phyloP scores from a whole-genome alignment of 176 grass and related monocot genomes.

The Oryza meridionalis region DNA sequence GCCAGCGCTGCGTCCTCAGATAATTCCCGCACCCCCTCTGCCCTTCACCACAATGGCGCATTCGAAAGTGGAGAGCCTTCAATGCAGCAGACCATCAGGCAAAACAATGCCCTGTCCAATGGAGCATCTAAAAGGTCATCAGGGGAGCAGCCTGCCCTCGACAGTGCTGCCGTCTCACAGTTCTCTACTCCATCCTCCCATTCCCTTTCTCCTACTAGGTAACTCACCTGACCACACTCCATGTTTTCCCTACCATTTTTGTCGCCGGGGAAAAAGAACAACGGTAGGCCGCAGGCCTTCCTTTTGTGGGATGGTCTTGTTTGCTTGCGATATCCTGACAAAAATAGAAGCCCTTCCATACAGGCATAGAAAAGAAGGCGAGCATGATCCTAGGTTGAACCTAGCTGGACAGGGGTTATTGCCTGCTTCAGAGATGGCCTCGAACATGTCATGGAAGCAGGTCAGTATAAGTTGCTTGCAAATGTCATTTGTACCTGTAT shows the following conservation, averaged over 20 bases:
- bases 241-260: constrained; percentile 4
- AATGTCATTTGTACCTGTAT: background rate
- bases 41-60: constrained; percentile 43
- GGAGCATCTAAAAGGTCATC: constrained; percentile 48
- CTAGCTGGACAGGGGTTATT: constrained; percentile 54
- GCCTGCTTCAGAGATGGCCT: constrained; percentile 59
- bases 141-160: constrained; percentile 34
- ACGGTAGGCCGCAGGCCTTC: too few relatives aligned
- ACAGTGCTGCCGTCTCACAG: constrained; percentile 57
- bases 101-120: constrained; percentile 44
- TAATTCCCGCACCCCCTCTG: constrained; percentile 33
- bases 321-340: background rate
- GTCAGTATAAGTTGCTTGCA: constrained; percentile 44
- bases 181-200: constrained; percentile 79
- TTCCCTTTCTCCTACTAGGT: constrained; percentile 85
- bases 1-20: background rate
- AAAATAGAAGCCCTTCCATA: constrained; percentile 7
- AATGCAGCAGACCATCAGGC: constrained; percentile 35
- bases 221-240: background rate
- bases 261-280: background rate
- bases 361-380: constrained; percentile 72
- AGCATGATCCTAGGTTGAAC: constrained; percentile 61
- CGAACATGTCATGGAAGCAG: constrained; percentile 79
- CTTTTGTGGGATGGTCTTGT: background rate
- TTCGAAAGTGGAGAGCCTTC: constrained; percentile 38